A percentile compares a stretch with the other conserved stretches of the same genome.
phyloP scores from a whole-genome alignment of 1,284 basidiomycete genomes.

The Coniferiporia weirii region DNA sequence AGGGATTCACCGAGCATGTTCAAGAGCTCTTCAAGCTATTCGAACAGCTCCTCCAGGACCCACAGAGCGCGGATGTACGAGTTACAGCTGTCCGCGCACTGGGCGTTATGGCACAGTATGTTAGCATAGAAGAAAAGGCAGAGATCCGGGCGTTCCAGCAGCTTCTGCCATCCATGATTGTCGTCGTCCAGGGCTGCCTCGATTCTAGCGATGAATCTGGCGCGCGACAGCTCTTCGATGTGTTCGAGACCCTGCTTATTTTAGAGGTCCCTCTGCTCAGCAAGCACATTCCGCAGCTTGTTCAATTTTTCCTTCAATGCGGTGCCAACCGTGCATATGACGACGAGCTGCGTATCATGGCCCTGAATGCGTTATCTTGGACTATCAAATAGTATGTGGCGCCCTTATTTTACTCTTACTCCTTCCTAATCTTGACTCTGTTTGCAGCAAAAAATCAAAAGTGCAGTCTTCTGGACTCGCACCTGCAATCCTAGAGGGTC shows the following conservation, averaged over 20 bases:
- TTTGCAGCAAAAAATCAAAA: constrained; percentile 89
- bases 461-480: constrained; percentile 87
- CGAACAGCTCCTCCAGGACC: constrained; percentile 73
- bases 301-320: constrained; percentile 84
- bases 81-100: constrained; percentile 89
- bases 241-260: constrained; percentile 93
- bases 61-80: constrained; percentile 87
- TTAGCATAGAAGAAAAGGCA: constrained; percentile 82
- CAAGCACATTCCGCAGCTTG: constrained; percentile 84
- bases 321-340: constrained; percentile 82
- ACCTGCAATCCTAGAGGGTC: constrained; percentile 81
- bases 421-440: constrained; percentile 7
- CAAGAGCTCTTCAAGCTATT: constrained; percentile 83
- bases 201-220: constrained; percentile 77
- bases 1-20: constrained; percentile 78
- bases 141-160: constrained; percentile 90
- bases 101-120: constrained; percentile 91
- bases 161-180: constrained; percentile 86
- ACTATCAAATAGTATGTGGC: constrained; percentile 79
- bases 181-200: constrained; percentile 86
- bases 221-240: constrained; percentile 90
- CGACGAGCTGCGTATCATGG: constrained; percentile 81
- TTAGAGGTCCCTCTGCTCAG: constrained; percentile 91
- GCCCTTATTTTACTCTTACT: not conserved
- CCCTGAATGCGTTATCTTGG: constrained; percentile 95